A percentile compares a stretch with the other conserved stretches of the same genome.
These are phyloP conservation scores for Labyrinthula sp. DNA, from an alignment of 352 stramenopile species.

Conservation along the genomic window DNA sequence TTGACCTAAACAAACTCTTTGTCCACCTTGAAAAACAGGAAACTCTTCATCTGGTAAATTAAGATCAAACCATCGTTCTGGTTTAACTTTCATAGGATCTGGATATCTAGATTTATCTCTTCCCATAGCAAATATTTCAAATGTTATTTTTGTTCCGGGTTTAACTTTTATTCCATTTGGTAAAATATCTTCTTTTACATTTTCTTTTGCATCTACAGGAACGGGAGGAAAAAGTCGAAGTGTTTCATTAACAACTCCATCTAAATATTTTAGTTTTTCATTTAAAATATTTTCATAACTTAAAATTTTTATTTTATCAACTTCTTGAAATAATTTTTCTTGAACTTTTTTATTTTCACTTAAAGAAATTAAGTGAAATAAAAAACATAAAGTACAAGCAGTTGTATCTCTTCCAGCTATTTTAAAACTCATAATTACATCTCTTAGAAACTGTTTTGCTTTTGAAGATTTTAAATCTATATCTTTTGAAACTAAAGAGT, in stretches of 20 bases:
- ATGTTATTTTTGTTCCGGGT: slow-evolving; percentile 30
- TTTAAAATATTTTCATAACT: slow-evolving; percentile 35
- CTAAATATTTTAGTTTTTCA: slow-evolving; percentile 41
- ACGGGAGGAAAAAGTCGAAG: slow-evolving; percentile 48
- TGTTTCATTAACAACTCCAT: slow-evolving; percentile 42
- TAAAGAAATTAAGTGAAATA: slow-evolving; percentile 38
- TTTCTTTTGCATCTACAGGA: slow-evolving; percentile 40
- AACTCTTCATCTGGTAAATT: slow-evolving; percentile 37
- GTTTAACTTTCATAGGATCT: slow-evolving; percentile 43
- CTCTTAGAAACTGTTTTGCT: slow-evolving; percentile 43
- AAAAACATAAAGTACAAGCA: slow-evolving; percentile 40
- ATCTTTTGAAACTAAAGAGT: slow-evolving; percentile 27
- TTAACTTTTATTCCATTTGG: slow-evolving; percentile 45
- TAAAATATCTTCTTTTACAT: slow-evolving; percentile 39
- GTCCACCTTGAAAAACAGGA: slow-evolving; percentile 44
- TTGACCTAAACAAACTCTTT: slow-evolving; percentile 46
- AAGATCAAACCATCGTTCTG: slow-evolving; percentile 45
- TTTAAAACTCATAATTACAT: slow-evolving; percentile 50
- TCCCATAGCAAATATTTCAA: slow-evolving; percentile 42
- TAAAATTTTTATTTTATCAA: slow-evolving; percentile 22
- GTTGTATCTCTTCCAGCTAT: slow-evolving; percentile 50
- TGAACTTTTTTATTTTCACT: slow-evolving; percentile 39
- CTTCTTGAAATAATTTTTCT: slow-evolving; percentile 38
- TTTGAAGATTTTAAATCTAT: no score
- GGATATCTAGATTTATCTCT: slow-evolving; percentile 40